A percentile compares a stretch with the other conserved stretches of the same genome.
Evolutionary conservation across 2,329 filamentous ascomycete species (phyloP).

Genomic region (Talaromyces pinophilus): DNA sequence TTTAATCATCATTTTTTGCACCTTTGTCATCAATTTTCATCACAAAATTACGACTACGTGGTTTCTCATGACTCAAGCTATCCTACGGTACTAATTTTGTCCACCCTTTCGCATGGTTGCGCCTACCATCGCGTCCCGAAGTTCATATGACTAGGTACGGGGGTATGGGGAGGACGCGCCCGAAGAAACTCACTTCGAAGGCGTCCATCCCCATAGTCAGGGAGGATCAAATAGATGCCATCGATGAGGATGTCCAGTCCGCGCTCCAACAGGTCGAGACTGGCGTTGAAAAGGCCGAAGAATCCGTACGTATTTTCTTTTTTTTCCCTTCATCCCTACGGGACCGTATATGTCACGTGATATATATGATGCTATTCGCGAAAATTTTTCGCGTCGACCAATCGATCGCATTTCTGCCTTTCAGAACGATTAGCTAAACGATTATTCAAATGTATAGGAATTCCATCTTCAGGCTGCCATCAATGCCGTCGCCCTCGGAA

Average conservation of each 20-base stretch:
- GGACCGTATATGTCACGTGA: constrained; percentile 35
- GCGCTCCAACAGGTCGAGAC: constrained; percentile 85
- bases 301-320: constrained; percentile 74
- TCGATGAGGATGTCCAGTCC: constrained; percentile 82
- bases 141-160: constrained; percentile 48
- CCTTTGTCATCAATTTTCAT: constrained; percentile 55
- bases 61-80: constrained; percentile 60
- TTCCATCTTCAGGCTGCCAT: constrained; percentile 90
- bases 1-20: constrained; percentile 42
- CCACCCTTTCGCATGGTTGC: constrained; percentile 53
- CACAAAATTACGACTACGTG: constrained; percentile 55
- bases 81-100: constrained; percentile 65
- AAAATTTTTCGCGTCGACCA: constrained; percentile 12
- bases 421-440: constrained; percentile 7
- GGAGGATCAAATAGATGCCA: constrained; percentile 86
- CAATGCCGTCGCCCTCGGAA: constrained; percentile 61
- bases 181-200: constrained; percentile 82
- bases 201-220: constrained; percentile 82
- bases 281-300: constrained; percentile 94
- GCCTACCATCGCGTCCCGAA: constrained; percentile 42
- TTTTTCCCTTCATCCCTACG: constrained; percentile 31
- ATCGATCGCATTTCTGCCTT: constrained; percentile 2
- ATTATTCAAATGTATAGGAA: constrained; percentile 63
- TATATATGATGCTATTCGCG: constrained; percentile 28
- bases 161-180: constrained; percentile 52